phyloP scores from a whole-genome alignment of 2,329 filamentous ascomycete species.

The Gaeumannomyces sp. region DNA sequence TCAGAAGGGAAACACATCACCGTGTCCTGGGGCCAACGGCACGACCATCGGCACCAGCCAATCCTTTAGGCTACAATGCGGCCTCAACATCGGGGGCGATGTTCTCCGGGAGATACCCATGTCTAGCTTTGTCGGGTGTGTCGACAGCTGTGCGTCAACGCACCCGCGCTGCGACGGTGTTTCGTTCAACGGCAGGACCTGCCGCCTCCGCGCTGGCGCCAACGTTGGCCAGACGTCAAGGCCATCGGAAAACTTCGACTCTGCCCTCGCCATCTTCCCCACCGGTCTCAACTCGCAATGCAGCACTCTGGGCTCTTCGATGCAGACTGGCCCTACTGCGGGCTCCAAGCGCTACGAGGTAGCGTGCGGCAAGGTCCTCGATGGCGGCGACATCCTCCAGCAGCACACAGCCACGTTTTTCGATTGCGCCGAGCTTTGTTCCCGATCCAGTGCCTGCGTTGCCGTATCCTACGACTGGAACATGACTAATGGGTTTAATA shows the following conservation, averaged over 20 bases:
- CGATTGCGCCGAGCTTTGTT: slow-evolving; percentile 24
- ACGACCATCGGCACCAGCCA: slow-evolving; percentile 21
- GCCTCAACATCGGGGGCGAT: slow-evolving; percentile 18
- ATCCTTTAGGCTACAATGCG: slow-evolving; percentile 22
- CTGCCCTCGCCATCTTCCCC: slow-evolving; percentile 22
- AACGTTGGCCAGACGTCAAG: slow-evolving; percentile 15
- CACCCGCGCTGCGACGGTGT: slow-evolving; percentile 25
- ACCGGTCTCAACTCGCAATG: slow-evolving; percentile 22
- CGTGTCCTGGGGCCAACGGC: slow-evolving; percentile 22
- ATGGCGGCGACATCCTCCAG: slow-evolving; percentile 22
- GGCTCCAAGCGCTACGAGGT: slow-evolving; percentile 17
- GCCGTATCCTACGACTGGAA: slow-evolving; percentile 23
- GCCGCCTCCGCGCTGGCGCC: slow-evolving; percentile 21
- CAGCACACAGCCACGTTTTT: slow-evolving; percentile 22
- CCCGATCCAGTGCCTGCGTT: slow-evolving; percentile 18
- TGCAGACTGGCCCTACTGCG: slow-evolving; percentile 4
- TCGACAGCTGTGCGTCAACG: slow-evolving; percentile 24
- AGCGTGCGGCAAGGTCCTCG: slow-evolving; percentile 22
- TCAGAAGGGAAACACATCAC: slow-evolving; percentile 8
- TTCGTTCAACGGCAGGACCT: slow-evolving; percentile 21
- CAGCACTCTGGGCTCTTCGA: slow-evolving; percentile 16
- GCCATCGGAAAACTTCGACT: slow-evolving; percentile 17
- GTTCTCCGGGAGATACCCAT: slow-evolving; percentile 17
- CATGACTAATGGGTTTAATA: slow-evolving; percentile 23
- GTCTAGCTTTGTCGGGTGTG: slow-evolving; percentile 20